These are phyloP conservation scores for Pichia gijzeniarum DNA, from an alignment of 805 yeast species.

Conservation along the genomic window DNA sequence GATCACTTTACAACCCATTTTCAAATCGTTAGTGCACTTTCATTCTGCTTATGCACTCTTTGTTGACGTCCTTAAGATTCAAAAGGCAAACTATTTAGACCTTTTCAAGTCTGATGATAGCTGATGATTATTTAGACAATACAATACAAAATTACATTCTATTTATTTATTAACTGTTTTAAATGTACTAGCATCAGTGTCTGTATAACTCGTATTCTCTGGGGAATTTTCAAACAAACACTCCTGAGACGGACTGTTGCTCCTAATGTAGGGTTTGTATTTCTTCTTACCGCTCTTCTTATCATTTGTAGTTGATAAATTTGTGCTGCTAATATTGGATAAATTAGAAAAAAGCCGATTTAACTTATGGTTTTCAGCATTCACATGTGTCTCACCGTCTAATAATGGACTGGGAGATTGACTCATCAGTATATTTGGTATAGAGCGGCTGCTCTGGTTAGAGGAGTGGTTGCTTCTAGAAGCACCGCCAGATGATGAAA, in stretches of 20 bases:
- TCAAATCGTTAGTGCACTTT: slow-evolving; percentile 46
- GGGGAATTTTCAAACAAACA: slow-evolving; percentile 4
- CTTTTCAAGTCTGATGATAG: slow-evolving; percentile 7
- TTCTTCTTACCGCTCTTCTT: not conserved
- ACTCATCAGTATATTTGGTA: slow-evolving; percentile 1
- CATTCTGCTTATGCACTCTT: slow-evolving; percentile 45
- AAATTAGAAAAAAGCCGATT: not conserved
- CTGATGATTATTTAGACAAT: no score
- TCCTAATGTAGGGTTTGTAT: not conserved
- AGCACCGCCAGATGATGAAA: not conserved
- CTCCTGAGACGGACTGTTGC: slow-evolving; percentile 7
- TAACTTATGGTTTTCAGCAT: slow-evolving; percentile 6
- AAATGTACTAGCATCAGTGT: not conserved
- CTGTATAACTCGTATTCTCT: not conserved
- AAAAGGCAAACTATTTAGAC: slow-evolving; percentile 26
- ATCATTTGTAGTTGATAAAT: not conserved
- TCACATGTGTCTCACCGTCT: not conserved
- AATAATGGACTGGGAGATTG: slow-evolving; percentile 11
- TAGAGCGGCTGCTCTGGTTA: not conserved
- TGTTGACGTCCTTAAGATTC: slow-evolving; percentile 34
- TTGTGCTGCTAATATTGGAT: slow-evolving; percentile 1
- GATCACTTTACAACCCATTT: slow-evolving; percentile 43
- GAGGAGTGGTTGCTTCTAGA: no score
- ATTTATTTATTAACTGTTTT: slow-evolving; percentile 1
- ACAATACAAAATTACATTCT: no score